Percentiles rank a stretch among this genome's conserved stretches.
phyloP scores from a whole-genome alignment of 352 stramenopile species.

The Achlya hypogyna region DNA sequence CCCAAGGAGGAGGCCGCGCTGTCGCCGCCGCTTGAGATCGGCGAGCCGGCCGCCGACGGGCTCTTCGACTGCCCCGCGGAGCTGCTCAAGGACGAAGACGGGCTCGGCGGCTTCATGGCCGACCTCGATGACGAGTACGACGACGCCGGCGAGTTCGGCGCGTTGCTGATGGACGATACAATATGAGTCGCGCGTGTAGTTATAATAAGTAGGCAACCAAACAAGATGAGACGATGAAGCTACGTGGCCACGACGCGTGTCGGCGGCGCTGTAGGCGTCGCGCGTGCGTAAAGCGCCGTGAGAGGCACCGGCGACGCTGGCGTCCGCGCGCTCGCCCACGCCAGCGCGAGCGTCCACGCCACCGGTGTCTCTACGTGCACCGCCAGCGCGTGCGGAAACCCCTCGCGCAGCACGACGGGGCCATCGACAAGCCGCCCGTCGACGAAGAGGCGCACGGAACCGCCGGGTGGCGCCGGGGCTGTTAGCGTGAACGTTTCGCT shows the following conservation, averaged over 20 bases:
- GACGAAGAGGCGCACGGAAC: not conserved
- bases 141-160: not conserved
- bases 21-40: constrained; percentile 17
- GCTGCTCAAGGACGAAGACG: constrained; percentile 15
- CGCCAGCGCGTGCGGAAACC: not conserved
- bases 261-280: not conserved
- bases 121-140: constrained; percentile 13
- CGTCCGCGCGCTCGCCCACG: not conserved
- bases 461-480: not conserved
- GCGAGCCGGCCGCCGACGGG: not conserved
- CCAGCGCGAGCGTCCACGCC: not conserved
- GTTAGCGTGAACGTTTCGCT: not conserved
- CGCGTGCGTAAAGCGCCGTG: not conserved
- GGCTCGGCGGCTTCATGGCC: constrained; percentile 7
- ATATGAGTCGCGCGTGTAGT: not conserved
- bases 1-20: not conserved
- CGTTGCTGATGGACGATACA: not conserved
- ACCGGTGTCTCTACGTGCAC: not conserved
- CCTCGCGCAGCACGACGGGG: not conserved
- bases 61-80: constrained; percentile 6
- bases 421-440: not conserved
- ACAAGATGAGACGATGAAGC: not conserved
- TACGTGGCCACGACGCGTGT: not conserved
- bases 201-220: not conserved
- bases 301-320: not conserved